Percentiles rank a stretch among this genome's conserved stretches.
phyloP scores from a whole-genome alignment of 169 alveolate species.

The Plasmodium falciparum region DNA sequence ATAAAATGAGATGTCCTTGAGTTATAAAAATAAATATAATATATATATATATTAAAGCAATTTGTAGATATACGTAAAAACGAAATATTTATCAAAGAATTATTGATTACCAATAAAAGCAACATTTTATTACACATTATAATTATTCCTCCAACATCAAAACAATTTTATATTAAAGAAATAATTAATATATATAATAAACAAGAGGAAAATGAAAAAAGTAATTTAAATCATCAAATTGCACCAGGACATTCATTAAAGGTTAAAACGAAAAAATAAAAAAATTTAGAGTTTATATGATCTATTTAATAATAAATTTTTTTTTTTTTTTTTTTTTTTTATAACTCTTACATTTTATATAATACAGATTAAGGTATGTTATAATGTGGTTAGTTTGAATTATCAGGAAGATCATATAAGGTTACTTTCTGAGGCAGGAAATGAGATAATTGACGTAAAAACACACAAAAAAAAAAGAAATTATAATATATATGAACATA shows the following conservation, averaged over 20 bases:
- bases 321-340: constrained; percentile 43
- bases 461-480: neutral
- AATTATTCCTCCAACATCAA: constrained; percentile 51
- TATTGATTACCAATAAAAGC: constrained; percentile 64
- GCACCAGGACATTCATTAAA: constrained; percentile 76
- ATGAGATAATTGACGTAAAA: constrained; percentile 31
- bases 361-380: constrained; percentile 49
- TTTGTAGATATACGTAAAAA: constrained; percentile 47
- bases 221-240: constrained; percentile 57
- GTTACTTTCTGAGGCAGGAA: constrained; percentile 62
- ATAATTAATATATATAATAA: constrained; percentile 67
- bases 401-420: constrained; percentile 52
- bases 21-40: too few relatives aligned
- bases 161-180: constrained; percentile 51
- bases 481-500: neutral
- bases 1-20: too few relatives aligned
- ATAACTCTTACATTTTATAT: neutral
- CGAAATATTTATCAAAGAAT: constrained; percentile 16
- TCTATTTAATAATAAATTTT: neutral
- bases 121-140: constrained; percentile 46
- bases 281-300: neutral
- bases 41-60: constrained; percentile 17
- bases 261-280: constrained; percentile 7
- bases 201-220: constrained; percentile 53
- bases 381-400: constrained; percentile 39